Conservation (phyloP, 2,329 filamentous ascomycete genomes). For the Aspergillus sojae region DNA sequence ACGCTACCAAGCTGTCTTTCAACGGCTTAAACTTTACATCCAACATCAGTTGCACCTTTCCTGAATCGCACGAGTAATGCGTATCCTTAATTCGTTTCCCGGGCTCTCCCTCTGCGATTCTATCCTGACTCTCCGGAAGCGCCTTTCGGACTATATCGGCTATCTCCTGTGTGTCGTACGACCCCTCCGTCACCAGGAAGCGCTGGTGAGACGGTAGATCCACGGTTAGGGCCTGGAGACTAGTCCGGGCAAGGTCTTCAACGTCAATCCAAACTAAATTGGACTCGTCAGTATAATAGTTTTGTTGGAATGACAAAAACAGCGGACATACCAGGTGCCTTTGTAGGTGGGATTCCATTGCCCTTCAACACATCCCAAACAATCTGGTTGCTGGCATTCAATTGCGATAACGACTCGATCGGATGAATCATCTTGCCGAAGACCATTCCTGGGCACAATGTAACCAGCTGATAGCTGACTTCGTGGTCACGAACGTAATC, state of each 20-base stretch:
- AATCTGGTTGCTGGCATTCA: conserved; percentile 34
- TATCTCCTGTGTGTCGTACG: conserved; percentile 34
- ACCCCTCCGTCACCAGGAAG: conserved; percentile 29
- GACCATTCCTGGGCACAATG: conserved; percentile 31
- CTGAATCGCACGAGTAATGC: conserved; percentile 52
- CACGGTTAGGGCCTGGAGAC: conserved; percentile 19
- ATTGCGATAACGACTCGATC: conserved; percentile 20
- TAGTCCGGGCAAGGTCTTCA: conserved; percentile 23
- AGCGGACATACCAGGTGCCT: conserved; percentile 24
- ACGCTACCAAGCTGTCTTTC: conserved; percentile 22
- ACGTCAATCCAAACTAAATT: conserved; percentile 26
- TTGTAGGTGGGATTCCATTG: conserved; percentile 26
- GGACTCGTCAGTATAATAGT: not conserved
- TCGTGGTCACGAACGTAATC: conserved; percentile 24
- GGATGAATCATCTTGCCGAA: conserved; percentile 30
- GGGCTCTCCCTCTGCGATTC: conserved; percentile 26
- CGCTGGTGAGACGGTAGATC: conserved; percentile 20
- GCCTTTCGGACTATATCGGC: conserved; percentile 27
- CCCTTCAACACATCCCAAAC: conserved; percentile 31
- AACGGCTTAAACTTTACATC: conserved; percentile 41
- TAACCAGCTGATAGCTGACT: conserved; percentile 21
- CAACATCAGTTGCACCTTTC: conserved; percentile 48
- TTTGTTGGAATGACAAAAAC: too few species aligned
- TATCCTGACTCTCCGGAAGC: conserved; percentile 14
- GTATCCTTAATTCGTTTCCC: conserved; percentile 26